phyloP scores from a whole-genome alignment of 768 basidiomycete species.

The Termitomyces sp. region DNA sequence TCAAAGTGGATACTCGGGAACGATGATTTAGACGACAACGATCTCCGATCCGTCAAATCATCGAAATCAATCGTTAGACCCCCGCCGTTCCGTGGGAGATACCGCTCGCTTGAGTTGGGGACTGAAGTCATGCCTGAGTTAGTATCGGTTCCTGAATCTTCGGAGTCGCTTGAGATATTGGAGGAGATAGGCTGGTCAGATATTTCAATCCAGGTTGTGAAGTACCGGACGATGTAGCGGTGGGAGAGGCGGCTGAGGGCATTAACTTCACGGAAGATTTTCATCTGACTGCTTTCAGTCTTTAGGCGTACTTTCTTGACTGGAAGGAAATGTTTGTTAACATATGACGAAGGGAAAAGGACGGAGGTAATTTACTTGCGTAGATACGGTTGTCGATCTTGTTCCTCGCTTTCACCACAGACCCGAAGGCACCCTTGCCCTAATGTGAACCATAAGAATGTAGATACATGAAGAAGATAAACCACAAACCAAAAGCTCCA shows the following conservation, averaged over 20 bases:
- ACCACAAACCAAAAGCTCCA: constrained; percentile 68
- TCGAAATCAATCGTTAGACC: constrained; percentile 65
- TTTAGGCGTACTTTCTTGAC: constrained; percentile 89
- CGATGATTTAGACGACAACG: constrained; percentile 43
- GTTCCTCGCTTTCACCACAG: constrained; percentile 93
- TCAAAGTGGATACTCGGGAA: constrained; percentile 89
- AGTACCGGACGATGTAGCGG: constrained; percentile 89
- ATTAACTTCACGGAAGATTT: constrained; percentile 89
- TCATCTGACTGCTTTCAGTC: constrained; percentile 74
- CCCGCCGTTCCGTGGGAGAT: constrained; percentile 43
- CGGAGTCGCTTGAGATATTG: constrained; percentile 52
- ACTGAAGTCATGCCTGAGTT: constrained; percentile 54
- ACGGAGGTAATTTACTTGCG: constrained; percentile 50
- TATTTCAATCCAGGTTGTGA: constrained; percentile 86
- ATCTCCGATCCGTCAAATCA: constrained; percentile 57
- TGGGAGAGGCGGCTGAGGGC: constrained; percentile 86
- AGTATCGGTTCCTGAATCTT: constrained; percentile 25
- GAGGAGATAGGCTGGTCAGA: constrained; percentile 33
- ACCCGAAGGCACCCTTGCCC: constrained; percentile 90
- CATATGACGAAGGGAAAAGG: not conserved
- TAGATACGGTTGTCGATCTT: constrained; percentile 84
- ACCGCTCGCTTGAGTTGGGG: constrained; percentile 32
- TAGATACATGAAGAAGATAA: not conserved
- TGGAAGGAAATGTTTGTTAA: constrained; percentile 18
- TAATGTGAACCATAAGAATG: constrained; percentile 21